Evolutionary conservation across 805 yeast species (phyloP), one percentile per base, ranked within the genome.

Genomic region (Ogataea glucozyma): DNA sequence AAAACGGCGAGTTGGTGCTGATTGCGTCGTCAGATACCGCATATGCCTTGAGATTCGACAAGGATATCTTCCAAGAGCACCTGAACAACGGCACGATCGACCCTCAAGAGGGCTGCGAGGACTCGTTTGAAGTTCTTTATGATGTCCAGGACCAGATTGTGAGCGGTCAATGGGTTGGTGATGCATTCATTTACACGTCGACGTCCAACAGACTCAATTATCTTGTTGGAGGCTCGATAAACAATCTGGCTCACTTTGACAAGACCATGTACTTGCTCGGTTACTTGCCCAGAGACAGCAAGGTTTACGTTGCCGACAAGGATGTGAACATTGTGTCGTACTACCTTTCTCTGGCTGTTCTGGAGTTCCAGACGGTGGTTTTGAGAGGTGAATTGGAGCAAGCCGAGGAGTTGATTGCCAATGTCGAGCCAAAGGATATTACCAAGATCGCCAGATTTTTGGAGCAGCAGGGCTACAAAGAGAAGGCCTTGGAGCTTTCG

Each of bases 81-180:
- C 61, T 82, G 26, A 75, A 74, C 33, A 69, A 70, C 35, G 88
- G 79, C 43, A 64, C 71, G 8, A 66, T 78, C 43, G 86, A 81
- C 58, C 78, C 79, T 4, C 95, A 88, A 60, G 97, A 89, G 62
- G 98, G 97, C 52, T 85, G 85, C 26, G 97, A 86, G 59, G 84
- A 78, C 27, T 78, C 91, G 12, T 88, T 93, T 62, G 95, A 87
- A 42, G 90, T 90, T 18, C 71, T 88, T 44, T 79, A 83, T 57
- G 96, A 95, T 48, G 76, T 88, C 46, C 76, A 78, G 44, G 99
- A 93, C 62, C 69, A 81, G 14, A 78, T 91, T 27, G 79, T 86
- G 47, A 83, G 95, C 21, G 97, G 97, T 58, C 84, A 83, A 64
- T 93, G 97, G 89, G 89, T 90, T 57, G 99, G 98, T 53, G 98